Evolutionary conservation across 805 yeast species (phyloP).

Genomic region (Spencermartinsiella europaea): DNA sequence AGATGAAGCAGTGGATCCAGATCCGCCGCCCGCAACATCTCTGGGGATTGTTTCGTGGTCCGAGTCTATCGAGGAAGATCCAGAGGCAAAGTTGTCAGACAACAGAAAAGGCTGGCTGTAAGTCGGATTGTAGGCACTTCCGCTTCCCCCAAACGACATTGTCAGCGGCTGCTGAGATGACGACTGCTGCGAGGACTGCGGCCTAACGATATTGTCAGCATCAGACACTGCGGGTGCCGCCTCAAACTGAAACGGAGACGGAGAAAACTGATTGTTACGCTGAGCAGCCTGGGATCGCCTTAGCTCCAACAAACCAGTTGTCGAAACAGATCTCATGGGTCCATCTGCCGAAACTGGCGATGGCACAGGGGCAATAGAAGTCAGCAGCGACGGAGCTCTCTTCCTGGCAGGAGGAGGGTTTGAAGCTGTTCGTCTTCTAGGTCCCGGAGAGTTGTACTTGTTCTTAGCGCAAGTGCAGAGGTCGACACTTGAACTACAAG

Average conservation of each 20-base stretch:
- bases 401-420: conserved; percentile 3
- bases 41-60: neutral
- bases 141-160: neutral
- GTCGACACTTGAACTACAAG: conserved; percentile 18
- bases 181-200: too few relatives aligned
- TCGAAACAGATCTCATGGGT: conserved; percentile 5
- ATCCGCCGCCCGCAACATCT: neutral
- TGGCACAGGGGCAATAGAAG: neutral
- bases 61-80: neutral
- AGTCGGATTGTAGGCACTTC: neutral
- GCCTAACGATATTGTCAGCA: neutral
- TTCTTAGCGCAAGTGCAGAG: conserved; percentile 23
- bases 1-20: neutral
- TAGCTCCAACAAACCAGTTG: conserved; percentile 8
- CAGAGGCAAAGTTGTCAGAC: neutral
- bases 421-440: conserved; percentile 3
- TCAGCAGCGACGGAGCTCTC: neutral
- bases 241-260: conserved; percentile 2
- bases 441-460: conserved; percentile 1
- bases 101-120: neutral
- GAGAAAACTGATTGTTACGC: neutral
- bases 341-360: neutral
- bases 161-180: conserved; percentile 1
- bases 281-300: neutral
- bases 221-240: conserved; percentile 3